Percentiles rank a stretch among this genome's conserved stretches.
Conservation (phyloP, 129 eudicot species). For the Flaveria brownii region DNA sequence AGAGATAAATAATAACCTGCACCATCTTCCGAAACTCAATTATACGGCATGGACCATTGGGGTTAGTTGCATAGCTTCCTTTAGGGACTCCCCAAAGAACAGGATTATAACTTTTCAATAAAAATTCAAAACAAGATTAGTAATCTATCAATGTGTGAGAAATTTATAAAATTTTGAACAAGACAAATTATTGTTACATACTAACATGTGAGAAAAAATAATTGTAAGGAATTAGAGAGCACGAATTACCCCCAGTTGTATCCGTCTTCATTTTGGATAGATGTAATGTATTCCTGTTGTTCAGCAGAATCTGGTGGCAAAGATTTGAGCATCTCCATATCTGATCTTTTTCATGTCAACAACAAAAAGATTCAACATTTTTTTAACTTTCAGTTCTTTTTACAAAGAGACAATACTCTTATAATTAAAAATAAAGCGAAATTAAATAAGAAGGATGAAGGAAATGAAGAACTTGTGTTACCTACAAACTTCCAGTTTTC, state of each 20-base stretch:
- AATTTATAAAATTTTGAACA: neutral
- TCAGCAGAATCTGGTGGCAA: slow-evolving; percentile 87
- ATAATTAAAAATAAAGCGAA: neutral
- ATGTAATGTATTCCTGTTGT: slow-evolving; percentile 80
- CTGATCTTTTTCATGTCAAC: slow-evolving; percentile 46
- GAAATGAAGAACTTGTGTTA: slow-evolving; percentile 29
- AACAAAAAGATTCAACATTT: slow-evolving; percentile 7
- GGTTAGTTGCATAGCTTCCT: slow-evolving; percentile 93
- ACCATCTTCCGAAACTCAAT: slow-evolving; percentile 95
- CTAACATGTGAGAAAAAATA: neutral
- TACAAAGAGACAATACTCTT: neutral
- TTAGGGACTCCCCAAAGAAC: slow-evolving; percentile 98
- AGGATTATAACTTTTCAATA: slow-evolving; percentile 66
- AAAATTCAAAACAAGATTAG: neutral
- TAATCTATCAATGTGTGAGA: neutral
- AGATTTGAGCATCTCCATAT: slow-evolving; percentile 58
- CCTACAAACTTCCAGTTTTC: slow-evolving; percentile 84
- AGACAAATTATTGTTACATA: slow-evolving; percentile 1
- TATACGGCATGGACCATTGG: slow-evolving; percentile 70
- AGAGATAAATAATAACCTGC: slow-evolving; percentile 51
- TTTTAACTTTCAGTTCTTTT: neutral
- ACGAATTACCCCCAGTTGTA: slow-evolving; percentile 90
- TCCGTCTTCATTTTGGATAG: slow-evolving; percentile 81
- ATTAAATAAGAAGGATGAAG: neutral
- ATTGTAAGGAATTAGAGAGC: neutral